Evolutionary conservation across 2,329 filamentous ascomycete species (phyloP).

Genomic region (Didymella lethalis): DNA sequence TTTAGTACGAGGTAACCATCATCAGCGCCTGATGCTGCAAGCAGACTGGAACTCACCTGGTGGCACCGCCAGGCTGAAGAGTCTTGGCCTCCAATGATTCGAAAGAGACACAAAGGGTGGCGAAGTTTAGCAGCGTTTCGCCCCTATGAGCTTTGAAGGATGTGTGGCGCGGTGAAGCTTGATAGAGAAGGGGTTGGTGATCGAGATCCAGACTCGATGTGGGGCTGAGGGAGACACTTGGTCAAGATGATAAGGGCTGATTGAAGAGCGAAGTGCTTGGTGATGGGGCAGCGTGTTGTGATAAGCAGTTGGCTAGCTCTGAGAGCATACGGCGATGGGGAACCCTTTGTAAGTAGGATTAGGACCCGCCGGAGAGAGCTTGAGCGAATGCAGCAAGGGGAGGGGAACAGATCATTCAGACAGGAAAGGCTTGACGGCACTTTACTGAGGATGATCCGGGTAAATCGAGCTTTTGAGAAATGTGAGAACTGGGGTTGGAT

Average conservation of each 20-base stretch:
- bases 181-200: constrained; percentile 31
- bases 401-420: constrained; percentile 51
- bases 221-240: constrained; percentile 36
- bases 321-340: constrained; percentile 41
- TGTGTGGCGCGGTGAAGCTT: constrained; percentile 37
- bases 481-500: constrained; percentile 47
- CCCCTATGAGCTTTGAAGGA: constrained; percentile 29
- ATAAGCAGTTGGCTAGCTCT: constrained; percentile 41
- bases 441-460: constrained; percentile 51
- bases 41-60: constrained; percentile 27
- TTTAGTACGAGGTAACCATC: constrained; percentile 35
- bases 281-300: constrained; percentile 22
- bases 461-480: constrained; percentile 52
- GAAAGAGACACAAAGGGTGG: constrained; percentile 19
- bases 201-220: constrained; percentile 42
- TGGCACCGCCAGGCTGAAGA: constrained; percentile 23
- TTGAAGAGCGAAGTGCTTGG: constrained; percentile 24
- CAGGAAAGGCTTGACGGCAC: constrained; percentile 50
- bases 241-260: constrained; percentile 40
- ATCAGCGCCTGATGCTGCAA: constrained; percentile 24
- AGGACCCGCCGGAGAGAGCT: constrained; percentile 39
- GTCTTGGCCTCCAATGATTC: constrained; percentile 22
- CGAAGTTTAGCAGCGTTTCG: constrained; percentile 25
- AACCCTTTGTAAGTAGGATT: constrained; percentile 45
- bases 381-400: constrained; percentile 32